phyloP scores from a whole-genome alignment of 805 yeast genomes.

The Metschnikowia gruessii region DNA sequence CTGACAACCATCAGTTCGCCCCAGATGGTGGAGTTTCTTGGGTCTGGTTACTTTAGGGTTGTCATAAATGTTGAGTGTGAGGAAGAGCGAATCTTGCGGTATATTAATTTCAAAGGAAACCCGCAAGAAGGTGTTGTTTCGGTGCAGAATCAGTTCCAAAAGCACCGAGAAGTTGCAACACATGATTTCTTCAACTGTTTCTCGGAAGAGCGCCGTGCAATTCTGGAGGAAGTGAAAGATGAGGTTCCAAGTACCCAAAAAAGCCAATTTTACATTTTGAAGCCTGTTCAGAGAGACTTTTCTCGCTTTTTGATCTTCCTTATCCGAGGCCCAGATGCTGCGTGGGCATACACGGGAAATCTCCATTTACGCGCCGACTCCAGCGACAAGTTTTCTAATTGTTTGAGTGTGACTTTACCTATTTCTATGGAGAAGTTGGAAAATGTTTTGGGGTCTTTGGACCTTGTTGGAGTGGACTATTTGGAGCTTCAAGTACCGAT shows the following conservation, averaged over 20 bases:
- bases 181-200: conserved; percentile 17
- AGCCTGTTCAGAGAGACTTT: conserved; percentile 13
- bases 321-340: conserved; percentile 12
- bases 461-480: background rate
- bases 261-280: conserved; percentile 6
- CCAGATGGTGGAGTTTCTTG: background rate
- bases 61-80: conserved; percentile 20
- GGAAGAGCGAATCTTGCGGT: conserved; percentile 14
- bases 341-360: conserved; percentile 9
- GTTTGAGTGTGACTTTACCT: conserved; percentile 8
- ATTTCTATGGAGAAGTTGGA: background rate
- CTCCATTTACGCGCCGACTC: conserved; percentile 4
- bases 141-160: conserved; percentile 8
- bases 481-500: background rate
- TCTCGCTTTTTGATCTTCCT: conserved; percentile 13
- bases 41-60: conserved; percentile 4
- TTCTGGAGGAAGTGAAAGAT: background rate
- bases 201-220: conserved; percentile 3
- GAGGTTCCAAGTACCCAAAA: background rate
- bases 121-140: conserved; percentile 9
- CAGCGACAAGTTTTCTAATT: conserved; percentile 9
- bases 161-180: conserved; percentile 11
- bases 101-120: conserved; percentile 11
- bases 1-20: background rate
- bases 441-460: background rate